phyloP scores from a whole-genome alignment of 768 basidiomycete species.

The Mycena maculata region DNA sequence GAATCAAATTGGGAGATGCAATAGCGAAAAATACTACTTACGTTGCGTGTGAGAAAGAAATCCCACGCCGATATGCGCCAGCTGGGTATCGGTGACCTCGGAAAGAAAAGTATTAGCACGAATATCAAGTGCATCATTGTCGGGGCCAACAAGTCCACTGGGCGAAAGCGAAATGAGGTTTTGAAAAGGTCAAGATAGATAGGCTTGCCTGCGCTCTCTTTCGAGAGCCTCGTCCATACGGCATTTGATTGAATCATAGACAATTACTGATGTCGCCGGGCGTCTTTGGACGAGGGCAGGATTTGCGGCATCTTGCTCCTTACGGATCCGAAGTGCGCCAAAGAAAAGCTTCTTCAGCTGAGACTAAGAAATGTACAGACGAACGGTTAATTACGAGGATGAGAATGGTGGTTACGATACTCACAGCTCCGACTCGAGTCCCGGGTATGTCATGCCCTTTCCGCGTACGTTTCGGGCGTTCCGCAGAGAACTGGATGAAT shows the following conservation, averaged over 20 bases:
- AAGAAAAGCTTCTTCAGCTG: slow-evolving; percentile 37
- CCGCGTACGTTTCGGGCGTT: slow-evolving; percentile 30
- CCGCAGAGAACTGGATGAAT: slow-evolving; percentile 28
- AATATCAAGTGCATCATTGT: slow-evolving; percentile 29
- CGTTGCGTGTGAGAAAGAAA: slow-evolving; percentile 44
- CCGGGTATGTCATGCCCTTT: slow-evolving; percentile 33
- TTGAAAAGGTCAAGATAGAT: neutral
- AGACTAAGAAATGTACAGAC: slow-evolving; percentile 10
- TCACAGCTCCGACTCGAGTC: slow-evolving; percentile 36
- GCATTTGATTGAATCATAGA: slow-evolving; percentile 35
- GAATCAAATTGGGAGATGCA: too few species aligned
- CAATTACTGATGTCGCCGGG: slow-evolving; percentile 34
- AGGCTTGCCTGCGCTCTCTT: neutral
- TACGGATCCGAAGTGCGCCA: slow-evolving; percentile 35
- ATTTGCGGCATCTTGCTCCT: slow-evolving; percentile 32
- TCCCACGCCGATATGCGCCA: slow-evolving; percentile 35
- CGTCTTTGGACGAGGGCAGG: slow-evolving; percentile 8
- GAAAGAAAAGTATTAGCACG: slow-evolving; percentile 24
- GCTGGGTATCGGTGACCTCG: slow-evolving; percentile 34
- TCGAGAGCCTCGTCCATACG: slow-evolving; percentile 38
- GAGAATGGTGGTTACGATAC: too few species aligned
- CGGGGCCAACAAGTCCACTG: neutral
- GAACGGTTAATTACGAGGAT: too few species aligned
- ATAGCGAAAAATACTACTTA: slow-evolving; percentile 31
- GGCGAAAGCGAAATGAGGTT: neutral